These are phyloP conservation scores for Talaromyces sp. DNA, from an alignment of 2,329 filamentous ascomycete genomes.

Conservation along the genomic window DNA sequence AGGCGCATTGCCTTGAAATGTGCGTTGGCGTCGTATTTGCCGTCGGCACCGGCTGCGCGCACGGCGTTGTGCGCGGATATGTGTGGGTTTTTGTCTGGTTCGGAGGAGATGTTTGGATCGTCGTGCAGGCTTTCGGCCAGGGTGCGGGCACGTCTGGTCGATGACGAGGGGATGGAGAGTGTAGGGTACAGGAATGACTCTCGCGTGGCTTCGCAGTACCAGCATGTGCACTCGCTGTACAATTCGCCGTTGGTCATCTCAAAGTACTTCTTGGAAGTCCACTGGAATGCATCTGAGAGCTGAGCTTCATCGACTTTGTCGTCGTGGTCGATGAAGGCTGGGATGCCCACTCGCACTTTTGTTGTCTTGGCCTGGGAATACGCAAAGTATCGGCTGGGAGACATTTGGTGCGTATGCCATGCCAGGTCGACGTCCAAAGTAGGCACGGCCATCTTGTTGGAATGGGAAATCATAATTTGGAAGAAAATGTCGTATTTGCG, in stretches of 20 bases:
- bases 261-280: conserved; percentile 69
- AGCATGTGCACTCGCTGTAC: conserved; percentile 76
- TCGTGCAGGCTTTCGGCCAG: conserved; percentile 49
- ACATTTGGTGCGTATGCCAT: conserved; percentile 72
- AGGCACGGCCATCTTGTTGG: conserved; percentile 33
- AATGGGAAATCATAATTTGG: conserved; percentile 39
- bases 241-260: conserved; percentile 59
- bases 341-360: neutral
- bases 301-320: conserved; percentile 73
- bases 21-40: conserved; percentile 21
- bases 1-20: conserved; percentile 41
- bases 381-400: conserved; percentile 59
- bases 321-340: conserved; percentile 73
- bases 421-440: conserved; percentile 39
- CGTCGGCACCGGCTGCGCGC: conserved; percentile 24
- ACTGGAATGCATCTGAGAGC: conserved; percentile 65
- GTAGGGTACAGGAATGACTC: conserved; percentile 51
- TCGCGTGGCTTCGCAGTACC: conserved; percentile 75
- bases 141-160: conserved; percentile 49
- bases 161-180: conserved; percentile 36
- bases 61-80: conserved; percentile 73
- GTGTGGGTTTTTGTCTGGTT: conserved; percentile 60
- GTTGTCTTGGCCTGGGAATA: conserved; percentile 50
- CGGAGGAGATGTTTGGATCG: conserved; percentile 42
- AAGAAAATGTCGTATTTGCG: conserved; percentile 52